Conservation (phyloP, 768 basidiomycete species). For the Mycena pura region DNA sequence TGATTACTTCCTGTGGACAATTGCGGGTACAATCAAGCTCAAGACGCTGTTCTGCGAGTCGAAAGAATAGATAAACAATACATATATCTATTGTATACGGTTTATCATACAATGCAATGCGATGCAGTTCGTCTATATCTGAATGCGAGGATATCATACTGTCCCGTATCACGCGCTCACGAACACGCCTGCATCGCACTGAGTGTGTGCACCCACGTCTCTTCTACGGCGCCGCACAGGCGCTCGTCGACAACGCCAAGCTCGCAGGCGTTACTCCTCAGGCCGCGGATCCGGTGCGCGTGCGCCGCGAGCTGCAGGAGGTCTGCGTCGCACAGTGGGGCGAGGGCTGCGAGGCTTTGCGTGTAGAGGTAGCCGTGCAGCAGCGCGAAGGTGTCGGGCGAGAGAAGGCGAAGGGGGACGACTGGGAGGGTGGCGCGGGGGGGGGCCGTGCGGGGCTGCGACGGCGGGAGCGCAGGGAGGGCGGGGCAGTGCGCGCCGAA, state of each 20-base stretch:
- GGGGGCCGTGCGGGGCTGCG: slow-evolving; percentile 10
- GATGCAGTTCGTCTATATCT: no score
- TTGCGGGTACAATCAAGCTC: no score
- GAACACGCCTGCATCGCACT: slow-evolving; percentile 40
- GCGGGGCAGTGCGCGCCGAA: slow-evolving; percentile 47
- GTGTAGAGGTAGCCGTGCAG: slow-evolving; percentile 60
- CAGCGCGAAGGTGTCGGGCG: slow-evolving; percentile 55
- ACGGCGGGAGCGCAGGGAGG: slow-evolving; percentile 42
- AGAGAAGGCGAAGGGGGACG: slow-evolving; percentile 58
- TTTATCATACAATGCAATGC: no score
- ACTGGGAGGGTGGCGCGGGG: slow-evolving; percentile 47
- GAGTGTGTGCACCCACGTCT: slow-evolving; percentile 57
- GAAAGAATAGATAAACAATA: no score
- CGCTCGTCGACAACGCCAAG: slow-evolving; percentile 56
- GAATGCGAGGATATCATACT: no score
- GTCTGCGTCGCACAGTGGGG: slow-evolving; percentile 36
- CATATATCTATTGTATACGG: no score
- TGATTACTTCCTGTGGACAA: no score
- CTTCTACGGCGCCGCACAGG: slow-evolving; percentile 55
- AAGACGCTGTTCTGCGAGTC: no score
- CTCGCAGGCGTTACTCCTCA: slow-evolving; percentile 58
- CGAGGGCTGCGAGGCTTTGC: slow-evolving; percentile 49
- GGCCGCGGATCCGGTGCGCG: slow-evolving; percentile 38
- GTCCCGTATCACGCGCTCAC: slow-evolving; percentile 1
- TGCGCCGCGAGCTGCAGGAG: slow-evolving; percentile 18